Evolutionary conservation across 129 eudicot species (phyloP).

Genomic region (Smallanthus sonchifolius): DNA sequence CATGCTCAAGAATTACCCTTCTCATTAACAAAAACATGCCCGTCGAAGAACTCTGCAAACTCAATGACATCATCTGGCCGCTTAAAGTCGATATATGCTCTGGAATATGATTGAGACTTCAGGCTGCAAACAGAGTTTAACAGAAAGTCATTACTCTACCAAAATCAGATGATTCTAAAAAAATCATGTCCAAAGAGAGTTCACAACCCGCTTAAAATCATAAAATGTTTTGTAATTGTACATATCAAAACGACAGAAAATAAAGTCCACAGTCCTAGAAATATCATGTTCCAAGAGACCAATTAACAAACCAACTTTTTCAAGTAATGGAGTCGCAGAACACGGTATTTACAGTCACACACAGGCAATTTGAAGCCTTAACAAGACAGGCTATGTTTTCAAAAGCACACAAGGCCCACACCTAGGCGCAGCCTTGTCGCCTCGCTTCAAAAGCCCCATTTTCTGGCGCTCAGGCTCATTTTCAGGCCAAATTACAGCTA

Average conservation of each 20-base stretch:
- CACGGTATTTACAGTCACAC: neutral
- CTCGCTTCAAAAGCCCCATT: too few relatives aligned
- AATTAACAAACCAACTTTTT: constrained; percentile 1
- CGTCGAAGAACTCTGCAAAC: constrained; percentile 86
- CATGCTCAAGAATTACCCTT: constrained; percentile 55
- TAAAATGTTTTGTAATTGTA: neutral
- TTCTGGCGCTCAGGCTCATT: too few relatives aligned
- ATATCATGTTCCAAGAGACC: neutral
- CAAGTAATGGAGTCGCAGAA: neutral
- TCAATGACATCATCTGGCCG: constrained; percentile 77
- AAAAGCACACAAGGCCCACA: too few relatives aligned
- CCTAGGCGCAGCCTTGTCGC: too few relatives aligned
- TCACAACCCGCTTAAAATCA: neutral
- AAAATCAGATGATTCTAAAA: neutral
- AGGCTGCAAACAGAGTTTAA: constrained; percentile 60
- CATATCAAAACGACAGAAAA: neutral
- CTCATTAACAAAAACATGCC: constrained; percentile 89
- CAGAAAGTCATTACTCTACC: constrained; percentile 47
- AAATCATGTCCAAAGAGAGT: neutral
- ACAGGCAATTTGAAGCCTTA: neutral
- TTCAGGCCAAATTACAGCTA: too few relatives aligned
- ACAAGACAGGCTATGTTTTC: neutral
- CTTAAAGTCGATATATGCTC: constrained; percentile 82
- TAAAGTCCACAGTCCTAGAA: neutral
- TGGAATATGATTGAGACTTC: constrained; percentile 50